Evolutionary conservation across 2,329 filamentous ascomycete genomes (phyloP), one percentile per base, ranked within the genome.

Genomic region (Cyphellophora europaea): DNA sequence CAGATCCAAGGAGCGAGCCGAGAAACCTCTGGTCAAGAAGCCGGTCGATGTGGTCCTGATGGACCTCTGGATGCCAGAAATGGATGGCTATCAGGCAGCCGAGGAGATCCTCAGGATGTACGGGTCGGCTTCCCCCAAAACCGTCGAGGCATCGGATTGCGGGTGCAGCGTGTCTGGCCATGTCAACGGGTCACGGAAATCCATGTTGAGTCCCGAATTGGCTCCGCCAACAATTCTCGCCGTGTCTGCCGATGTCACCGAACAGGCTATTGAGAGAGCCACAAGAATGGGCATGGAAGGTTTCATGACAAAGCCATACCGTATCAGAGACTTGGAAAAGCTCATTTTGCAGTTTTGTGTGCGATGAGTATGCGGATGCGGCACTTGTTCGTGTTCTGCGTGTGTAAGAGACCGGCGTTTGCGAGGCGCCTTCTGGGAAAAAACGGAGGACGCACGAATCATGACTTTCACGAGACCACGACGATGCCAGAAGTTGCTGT

Each of bases 61-160:
- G 79, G 79, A 84, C 54, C 66, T 84, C 6, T 84, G 79, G 79
- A 84, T 84, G 77, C 79, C 79, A 1, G 65, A 76, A 44, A 77
- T 83, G 65, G 79, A 83, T 49, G 79, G 79, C 2, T 83, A 81
- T 44, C 72, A 82, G 50, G 79, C 79, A 2, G 74, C 79, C 0
- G 66, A 72, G 47, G 61, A 65, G 30, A 84, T 84, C 28, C 56
- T 81, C 8, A 57, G 62, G 15, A 67, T 77, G 61, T 53, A 63
- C n/a, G 55, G 59, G 27, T 53, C 61, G 30, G 51, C 59, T 49
- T 12, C 47, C 31, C 23, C 41, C 36, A 29, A 38, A 35, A 45
- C 37, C 25, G 35, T 11, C 32, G 32, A 37, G 35, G 25, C 33
- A 35, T 30, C 30, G 32, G 23, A 43, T 32, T 14, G 37, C 28